Evolutionary conservation across 179 eudicot species (phyloP).

Genomic region (Amaranthus tricolor): DNA sequence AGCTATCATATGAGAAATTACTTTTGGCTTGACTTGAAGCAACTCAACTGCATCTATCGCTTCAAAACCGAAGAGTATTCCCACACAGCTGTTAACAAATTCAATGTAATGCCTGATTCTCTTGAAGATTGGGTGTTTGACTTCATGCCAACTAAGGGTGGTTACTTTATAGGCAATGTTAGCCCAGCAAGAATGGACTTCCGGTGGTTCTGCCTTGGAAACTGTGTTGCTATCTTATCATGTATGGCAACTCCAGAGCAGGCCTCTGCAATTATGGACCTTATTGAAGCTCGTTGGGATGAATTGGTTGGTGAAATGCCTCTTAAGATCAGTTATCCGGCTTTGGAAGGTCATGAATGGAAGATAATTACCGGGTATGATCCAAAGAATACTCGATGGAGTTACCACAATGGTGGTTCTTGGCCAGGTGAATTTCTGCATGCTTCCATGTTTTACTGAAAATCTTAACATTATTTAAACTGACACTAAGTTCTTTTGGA

Average conservation of each 20-base stretch:
- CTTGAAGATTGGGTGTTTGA: conserved; percentile 89
- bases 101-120: conserved; percentile 91
- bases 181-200: conserved; percentile 87
- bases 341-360: conserved; percentile 84
- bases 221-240: conserved; percentile 73
- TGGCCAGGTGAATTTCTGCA: conserved; percentile 64
- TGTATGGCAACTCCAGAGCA: conserved; percentile 85
- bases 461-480: too few relatives aligned
- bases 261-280: conserved; percentile 78
- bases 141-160: conserved; percentile 77
- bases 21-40: conserved; percentile 80
- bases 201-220: conserved; percentile 86
- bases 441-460: not conserved
- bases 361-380: conserved; percentile 77
- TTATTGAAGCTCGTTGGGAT: conserved; percentile 77
- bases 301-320: conserved; percentile 94
- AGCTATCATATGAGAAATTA: conserved; percentile 88
- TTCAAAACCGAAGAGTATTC: conserved; percentile 87
- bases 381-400: conserved; percentile 84
- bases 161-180: conserved; percentile 82
- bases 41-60: conserved; percentile 75
- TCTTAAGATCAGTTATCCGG: conserved; percentile 73
- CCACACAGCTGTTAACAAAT: conserved; percentile 89
- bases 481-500: not conserved
- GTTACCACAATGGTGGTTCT: conserved; percentile 89